Base-by-base conservation (phyloP, 768 basidiomycete genomes). In the Lactifluus piperatus region DNA sequence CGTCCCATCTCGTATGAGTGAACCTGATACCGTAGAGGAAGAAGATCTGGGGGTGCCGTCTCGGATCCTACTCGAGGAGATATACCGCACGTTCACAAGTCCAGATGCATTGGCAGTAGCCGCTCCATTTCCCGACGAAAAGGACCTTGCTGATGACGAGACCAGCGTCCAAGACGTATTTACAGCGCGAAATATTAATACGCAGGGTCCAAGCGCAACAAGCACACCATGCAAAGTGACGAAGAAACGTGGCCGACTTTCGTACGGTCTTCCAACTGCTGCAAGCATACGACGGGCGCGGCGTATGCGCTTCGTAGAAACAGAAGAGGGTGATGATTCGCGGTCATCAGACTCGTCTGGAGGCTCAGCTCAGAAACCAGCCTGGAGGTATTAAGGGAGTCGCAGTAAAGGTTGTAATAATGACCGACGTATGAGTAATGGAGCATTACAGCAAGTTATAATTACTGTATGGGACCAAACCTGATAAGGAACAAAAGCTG, bases 51-150 rank as follows among this genome's bases (percentile, higher is more conserved):
- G 55, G 9, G 57, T 63, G 8, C 64, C 64, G 11, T 64, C 64
- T 26, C 64, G 64, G 20, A 64, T 64, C 41, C 56, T 64, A 20
- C 57, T 64, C 29, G 64, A 64, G 39, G 64, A 64, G 62, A 64
- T 63, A 45, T 63, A 61, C 29, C 59, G 61, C 20, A 61, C 62
- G 7, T 63, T 63, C 39, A 56, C 62, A 9, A 62, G 34, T 44
- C 53, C 58, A 2, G 51, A 54, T 16, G 43, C 48, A 18, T 53
- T 56, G 45, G 59, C 32, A 22, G 48, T 43, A 16, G 62, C 50
- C 29, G 34, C 43, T 2, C 58, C 52, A n/a, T 63, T 63, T 32
- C 52, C 58, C 7, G 49, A 54, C 10, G 52, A 54, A 44, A 47
- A 27, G 30, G 48, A 51, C 44, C 18, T 50, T 13, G 47, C 13